Conservation (phyloP, 208 protist genomes). For the Borovskyia barvae region DNA sequence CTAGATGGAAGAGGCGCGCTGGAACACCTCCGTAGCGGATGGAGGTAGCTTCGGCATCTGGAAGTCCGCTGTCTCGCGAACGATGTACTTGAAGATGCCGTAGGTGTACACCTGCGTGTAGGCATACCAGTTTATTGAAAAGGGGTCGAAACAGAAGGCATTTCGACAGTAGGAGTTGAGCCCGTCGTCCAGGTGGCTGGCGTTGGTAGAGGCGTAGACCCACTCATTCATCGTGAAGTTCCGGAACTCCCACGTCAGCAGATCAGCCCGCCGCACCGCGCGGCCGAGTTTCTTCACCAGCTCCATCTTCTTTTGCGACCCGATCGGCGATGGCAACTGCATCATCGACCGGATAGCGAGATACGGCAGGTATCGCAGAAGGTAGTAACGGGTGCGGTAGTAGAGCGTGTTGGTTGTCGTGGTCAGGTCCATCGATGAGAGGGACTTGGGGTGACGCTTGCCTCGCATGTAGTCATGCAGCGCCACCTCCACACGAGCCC, state of each 20-base stretch:
- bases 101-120: conserved; percentile 73
- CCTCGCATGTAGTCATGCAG: conserved; percentile 36
- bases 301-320: conserved; percentile 42
- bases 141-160: conserved; percentile 58
- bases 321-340: conserved; percentile 54
- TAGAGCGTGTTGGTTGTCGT: conserved; percentile 39
- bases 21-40: conserved; percentile 46
- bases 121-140: conserved; percentile 68
- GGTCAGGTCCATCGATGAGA: conserved; percentile 28
- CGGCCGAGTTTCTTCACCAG: conserved; percentile 41
- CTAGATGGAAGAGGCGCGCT: conserved; percentile 52
- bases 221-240: conserved; percentile 63
- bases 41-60: conserved; percentile 28
- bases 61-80: conserved; percentile 46
- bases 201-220: conserved; percentile 49
- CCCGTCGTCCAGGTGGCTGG: conserved; percentile 41
- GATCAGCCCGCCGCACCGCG: conserved; percentile 51
- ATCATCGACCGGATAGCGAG: conserved; percentile 32
- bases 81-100: conserved; percentile 71
- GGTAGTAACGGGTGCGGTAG: conserved; percentile 47
- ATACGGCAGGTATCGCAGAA: conserved; percentile 66
- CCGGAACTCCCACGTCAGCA: conserved; percentile 67
- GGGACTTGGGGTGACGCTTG: conserved; percentile 49
- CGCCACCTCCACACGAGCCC: conserved; percentile 33
- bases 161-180: conserved; percentile 38